These are phyloP conservation scores for Mycena maculata DNA, from an alignment of 768 basidiomycete genomes.

Conservation along the genomic window DNA sequence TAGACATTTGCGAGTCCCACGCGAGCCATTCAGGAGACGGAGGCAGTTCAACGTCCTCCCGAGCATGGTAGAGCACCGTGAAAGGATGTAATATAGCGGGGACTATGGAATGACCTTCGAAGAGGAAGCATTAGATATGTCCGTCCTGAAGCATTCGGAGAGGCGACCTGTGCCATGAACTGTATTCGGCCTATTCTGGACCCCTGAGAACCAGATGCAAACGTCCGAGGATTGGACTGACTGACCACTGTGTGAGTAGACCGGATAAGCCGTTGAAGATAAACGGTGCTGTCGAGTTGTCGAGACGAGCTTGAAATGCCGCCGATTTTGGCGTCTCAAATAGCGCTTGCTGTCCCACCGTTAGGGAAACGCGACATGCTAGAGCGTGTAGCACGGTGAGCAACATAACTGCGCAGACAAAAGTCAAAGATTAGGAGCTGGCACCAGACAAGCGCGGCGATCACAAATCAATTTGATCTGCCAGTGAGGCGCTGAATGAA, in stretches of 20 bases:
- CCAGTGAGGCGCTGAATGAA: no score
- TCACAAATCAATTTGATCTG: no score
- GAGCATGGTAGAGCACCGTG: constrained; percentile 41
- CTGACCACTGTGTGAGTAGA: constrained; percentile 34
- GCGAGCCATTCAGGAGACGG: constrained; percentile 43
- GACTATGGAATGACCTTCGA: constrained; percentile 39
- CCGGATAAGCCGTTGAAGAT: constrained; percentile 36
- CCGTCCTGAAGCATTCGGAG: neutral
- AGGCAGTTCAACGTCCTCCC: constrained; percentile 30
- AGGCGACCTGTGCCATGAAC: constrained; percentile 28
- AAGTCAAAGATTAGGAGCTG: neutral
- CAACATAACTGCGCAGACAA: neutral
- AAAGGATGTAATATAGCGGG: constrained; percentile 32
- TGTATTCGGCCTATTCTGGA: constrained; percentile 27
- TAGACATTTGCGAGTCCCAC: constrained; percentile 40
- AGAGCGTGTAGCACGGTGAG: neutral
- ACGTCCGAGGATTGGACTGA: neutral
- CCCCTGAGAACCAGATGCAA: neutral
- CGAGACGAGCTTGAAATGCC: neutral
- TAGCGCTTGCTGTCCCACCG: neutral
- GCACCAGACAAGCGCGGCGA: neutral
- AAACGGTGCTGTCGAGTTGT: constrained; percentile 30
- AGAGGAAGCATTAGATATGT: neutral
- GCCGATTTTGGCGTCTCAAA: neutral
- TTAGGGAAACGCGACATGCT: neutral